Evolutionary conservation across 352 stramenopile genomes (phyloP).

Genomic region (Pythium vanterpoolii): DNA sequence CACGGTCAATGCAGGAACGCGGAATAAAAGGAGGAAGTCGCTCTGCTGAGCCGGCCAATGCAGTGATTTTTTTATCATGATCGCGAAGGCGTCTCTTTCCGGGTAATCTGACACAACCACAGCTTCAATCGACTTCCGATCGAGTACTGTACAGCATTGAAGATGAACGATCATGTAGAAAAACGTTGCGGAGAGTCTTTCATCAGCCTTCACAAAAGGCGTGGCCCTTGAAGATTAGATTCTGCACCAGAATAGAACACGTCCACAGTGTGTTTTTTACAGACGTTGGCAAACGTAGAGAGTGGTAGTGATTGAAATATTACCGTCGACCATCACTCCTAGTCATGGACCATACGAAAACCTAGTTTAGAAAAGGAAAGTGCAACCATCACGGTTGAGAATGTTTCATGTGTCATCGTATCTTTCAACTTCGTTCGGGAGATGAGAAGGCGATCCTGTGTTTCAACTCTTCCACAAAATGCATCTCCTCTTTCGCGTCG

Average conservation of each 20-base stretch:
- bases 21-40: too few species aligned
- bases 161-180: not conserved
- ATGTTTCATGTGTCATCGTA: not conserved
- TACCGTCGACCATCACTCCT: not conserved
- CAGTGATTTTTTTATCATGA: not conserved
- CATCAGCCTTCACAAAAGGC: not conserved
- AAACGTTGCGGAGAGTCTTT: not conserved
- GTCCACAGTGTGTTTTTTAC: too few species aligned
- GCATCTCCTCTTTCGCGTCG: not conserved
- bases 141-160: too few species aligned
- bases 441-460: not conserved
- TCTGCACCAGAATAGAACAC: not conserved
- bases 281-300: too few species aligned
- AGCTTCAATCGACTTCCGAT: too few species aligned
- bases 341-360: not conserved
- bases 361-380: not conserved
- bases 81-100: not conserved
- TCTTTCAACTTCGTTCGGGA: not conserved
- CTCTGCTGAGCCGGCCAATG: too few species aligned
- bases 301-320: too few species aligned
- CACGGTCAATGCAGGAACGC: not conserved
- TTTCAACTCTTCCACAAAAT: not conserved
- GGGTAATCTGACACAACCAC: too few species aligned
- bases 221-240: not conserved
- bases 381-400: not conserved